Base-by-base conservation (phyloP, 139 green algal genomes). In the Asterochloris erici region DNA sequence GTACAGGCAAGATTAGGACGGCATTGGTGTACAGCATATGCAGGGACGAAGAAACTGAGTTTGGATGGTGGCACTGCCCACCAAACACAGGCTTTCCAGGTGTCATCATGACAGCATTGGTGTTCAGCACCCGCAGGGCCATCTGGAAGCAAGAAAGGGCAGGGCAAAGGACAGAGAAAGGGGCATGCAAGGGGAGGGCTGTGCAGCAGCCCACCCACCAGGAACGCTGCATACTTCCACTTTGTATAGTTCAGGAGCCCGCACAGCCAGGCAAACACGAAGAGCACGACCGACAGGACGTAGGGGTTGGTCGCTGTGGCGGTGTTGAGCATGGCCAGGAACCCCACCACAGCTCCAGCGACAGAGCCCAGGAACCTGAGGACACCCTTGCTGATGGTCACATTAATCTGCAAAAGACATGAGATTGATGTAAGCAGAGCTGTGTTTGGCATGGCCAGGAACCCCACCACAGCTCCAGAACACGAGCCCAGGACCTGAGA, bases 291-390 rank as follows among this genome's bases (percentile, higher is more conserved):
- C 77, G 81, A 79, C 27, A 90, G 77, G 16, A 27, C 80, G 66
- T 87, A 85, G 2, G 87, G 87, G 74, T 88, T 87, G 82, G 83
- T 89, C 19, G 87, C 85, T 10, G 86, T 27, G 14, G 47, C 74
- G 0, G 82, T 19, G n/a, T 66, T 66, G 13, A 89, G 26, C 87
- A 90, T 90, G 19, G 61, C 69, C 21, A 90, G 19, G 81, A 81
- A 86, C 16, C 84, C 87, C 23, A 70, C 68, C 76, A 80, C 54
- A 80, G 54, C 54, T 38, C 76, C 76, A 60, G 69, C 54, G 21
- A 70, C 76, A 28, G 76, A 80, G 23, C 76, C 76, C 24, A n/a
- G 38, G 14, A 80, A 61, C 60, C 76, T 61, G 60, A 70, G 76
- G 24, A 80, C 76, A 26, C 76, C 47, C 21, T 80, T 80, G 24